Base-by-base conservation (phyloP, 2,329 filamentous ascomycete species). In the Dactylonectria macrodidyma region DNA sequence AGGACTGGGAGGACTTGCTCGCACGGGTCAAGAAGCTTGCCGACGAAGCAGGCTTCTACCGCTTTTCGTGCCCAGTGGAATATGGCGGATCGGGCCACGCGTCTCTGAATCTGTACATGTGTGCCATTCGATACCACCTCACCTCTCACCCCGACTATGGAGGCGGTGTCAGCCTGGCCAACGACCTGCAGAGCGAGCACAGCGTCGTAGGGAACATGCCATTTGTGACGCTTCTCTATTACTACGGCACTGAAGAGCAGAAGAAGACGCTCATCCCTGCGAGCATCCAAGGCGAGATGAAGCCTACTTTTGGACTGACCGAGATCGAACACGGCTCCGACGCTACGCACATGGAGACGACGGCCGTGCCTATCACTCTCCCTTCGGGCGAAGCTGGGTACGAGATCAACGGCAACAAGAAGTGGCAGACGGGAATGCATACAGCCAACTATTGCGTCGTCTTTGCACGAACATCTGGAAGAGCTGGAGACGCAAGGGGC, bases 271-370 rank as follows among this genome's bases (percentile, higher is more conserved):
- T 68, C 4, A 68, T 72, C 30, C 65, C 67, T 2, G 67, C 67
- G 6, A 59, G 41, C 2, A 63, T 67, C 19, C 33, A n/a, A 5
- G 65, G 60, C n/a, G 55, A 67, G 9, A 44, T 67, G 14, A 63
- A 36, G 33, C 51, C 46, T 10, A 70, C 69, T 2, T 71, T 71
- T 62, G 69, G 69, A 11, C 56, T 71, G 38, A 70, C 69, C 2
- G 67, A 71, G 54, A 67, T 69, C 8, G 51, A 71, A 5, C 69
- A 71, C 26, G 69, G 69, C n/a, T 67, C 62, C 11, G 69, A 71
- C 38, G 69, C 69, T 12, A 70, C 69, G 8, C 46, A 70, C 19
- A 71, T 71, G 69, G 63, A 64, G 14, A 71, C 67, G n/a, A 66
- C 48, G 10, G 69, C 69, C 12, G 33, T 10, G 10, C 44, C 46